Conservation (phyloP, 2,329 filamentous ascomycete genomes). For the Penicillium capsulatum region DNA sequence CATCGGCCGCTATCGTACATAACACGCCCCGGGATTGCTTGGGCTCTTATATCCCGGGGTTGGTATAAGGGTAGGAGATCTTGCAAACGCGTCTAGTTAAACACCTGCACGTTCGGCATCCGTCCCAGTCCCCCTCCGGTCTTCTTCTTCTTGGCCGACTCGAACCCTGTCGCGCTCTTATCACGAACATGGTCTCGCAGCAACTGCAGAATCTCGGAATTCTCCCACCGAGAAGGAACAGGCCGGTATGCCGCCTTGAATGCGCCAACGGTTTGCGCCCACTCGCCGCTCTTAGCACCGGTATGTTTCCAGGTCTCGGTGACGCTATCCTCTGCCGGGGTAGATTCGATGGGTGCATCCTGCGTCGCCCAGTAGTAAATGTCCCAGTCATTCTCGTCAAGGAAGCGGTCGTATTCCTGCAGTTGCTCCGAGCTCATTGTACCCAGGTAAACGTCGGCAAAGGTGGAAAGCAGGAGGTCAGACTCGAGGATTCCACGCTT, state of each 20-base stretch:
- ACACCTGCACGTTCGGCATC: conserved; percentile 47
- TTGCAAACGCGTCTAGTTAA: conserved; percentile 27
- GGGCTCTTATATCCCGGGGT: too few relatives aligned
- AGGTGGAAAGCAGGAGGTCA: conserved; percentile 93
- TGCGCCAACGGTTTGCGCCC: conserved; percentile 92
- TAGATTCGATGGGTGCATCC: conserved; percentile 51
- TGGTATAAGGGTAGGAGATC: too few relatives aligned
- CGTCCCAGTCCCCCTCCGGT: conserved; percentile 42
- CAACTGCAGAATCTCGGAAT: conserved; percentile 72
- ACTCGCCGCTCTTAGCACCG: conserved; percentile 66
- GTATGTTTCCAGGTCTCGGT: conserved; percentile 50
- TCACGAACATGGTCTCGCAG: conserved; percentile 75
- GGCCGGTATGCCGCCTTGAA: conserved; percentile 92
- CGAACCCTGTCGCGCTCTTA: conserved; percentile 53
- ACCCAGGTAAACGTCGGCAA: conserved; percentile 73
- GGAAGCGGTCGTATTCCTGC: conserved; percentile 80
- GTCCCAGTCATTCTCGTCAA: conserved; percentile 99
- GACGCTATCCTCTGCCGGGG: conserved; percentile 29
- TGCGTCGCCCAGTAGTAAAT: conserved; percentile 99
- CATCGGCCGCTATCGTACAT: background rate
- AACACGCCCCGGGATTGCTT: too few relatives aligned
- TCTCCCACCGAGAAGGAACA: conserved; percentile 79
- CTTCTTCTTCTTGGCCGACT: conserved; percentile 38
- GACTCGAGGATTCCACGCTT: conserved; percentile 95
- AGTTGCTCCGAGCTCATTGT: conserved; percentile 71